Conservation (phyloP, 768 basidiomycete genomes). For the Suillus americanus region DNA sequence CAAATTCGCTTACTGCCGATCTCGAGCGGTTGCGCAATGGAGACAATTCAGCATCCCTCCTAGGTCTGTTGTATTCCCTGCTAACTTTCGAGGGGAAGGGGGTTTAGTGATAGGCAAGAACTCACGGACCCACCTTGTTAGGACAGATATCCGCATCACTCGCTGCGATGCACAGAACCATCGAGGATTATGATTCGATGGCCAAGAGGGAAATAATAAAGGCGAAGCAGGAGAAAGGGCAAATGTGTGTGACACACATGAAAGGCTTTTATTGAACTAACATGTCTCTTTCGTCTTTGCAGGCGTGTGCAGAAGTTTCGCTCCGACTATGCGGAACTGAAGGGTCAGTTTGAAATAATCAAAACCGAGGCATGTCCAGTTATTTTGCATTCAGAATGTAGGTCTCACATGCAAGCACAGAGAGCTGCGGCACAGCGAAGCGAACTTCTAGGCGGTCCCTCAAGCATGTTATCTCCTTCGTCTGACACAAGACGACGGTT, state of each 20-base stretch:
- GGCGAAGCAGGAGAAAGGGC: slow-evolving; percentile 94
- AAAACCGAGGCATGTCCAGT: slow-evolving; percentile 50
- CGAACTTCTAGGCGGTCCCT: slow-evolving; percentile 58
- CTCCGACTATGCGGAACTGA: slow-evolving; percentile 80
- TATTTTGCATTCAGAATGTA: background rate
- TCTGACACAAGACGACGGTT: slow-evolving; percentile 69
- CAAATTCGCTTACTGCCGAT: slow-evolving; percentile 84
- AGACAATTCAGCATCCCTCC: slow-evolving; percentile 74
- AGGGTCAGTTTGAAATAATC: slow-evolving; percentile 76
- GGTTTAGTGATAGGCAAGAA: background rate
- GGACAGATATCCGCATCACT: slow-evolving; percentile 98
- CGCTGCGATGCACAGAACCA: slow-evolving; percentile 90
- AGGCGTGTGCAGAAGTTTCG: slow-evolving; percentile 95
- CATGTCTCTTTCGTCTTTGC: slow-evolving; percentile 2
- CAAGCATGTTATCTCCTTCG: slow-evolving; percentile 32
- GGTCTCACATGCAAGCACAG: slow-evolving; percentile 35
- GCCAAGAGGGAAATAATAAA: slow-evolving; percentile 95
- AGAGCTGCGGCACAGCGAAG: slow-evolving; percentile 56
- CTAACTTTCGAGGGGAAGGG: background rate
- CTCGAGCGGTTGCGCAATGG: slow-evolving; percentile 80
- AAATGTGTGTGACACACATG: slow-evolving; percentile 58
- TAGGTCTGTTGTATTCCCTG: slow-evolving; percentile 56
- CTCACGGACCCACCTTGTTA: slow-evolving; percentile 38
- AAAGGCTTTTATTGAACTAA: slow-evolving; percentile 7
- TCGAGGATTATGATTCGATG: slow-evolving; percentile 98